Evolutionary conservation across 164 flowering plant species (phyloP).

Genomic region (Saururus chinensis): DNA sequence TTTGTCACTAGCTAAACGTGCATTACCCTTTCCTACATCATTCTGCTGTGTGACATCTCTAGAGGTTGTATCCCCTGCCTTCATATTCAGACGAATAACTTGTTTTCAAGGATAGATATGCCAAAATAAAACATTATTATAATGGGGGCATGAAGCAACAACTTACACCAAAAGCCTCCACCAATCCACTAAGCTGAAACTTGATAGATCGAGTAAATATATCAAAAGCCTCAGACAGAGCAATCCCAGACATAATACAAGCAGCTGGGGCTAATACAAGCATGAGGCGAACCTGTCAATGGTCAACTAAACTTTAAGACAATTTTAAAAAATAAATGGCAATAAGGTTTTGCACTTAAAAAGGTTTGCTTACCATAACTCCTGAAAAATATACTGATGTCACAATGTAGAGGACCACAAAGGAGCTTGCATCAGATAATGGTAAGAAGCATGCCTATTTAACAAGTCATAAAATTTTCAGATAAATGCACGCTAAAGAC

Average conservation of each 20-base stretch:
- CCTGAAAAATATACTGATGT: slow-evolving; percentile 98
- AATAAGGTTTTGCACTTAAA: not conserved
- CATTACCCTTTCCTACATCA: slow-evolving; percentile 34
- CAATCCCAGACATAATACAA: slow-evolving; percentile 96
- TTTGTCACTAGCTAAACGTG: slow-evolving; percentile 24
- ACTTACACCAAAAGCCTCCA: slow-evolving; percentile 5
- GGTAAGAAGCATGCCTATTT: slow-evolving; percentile 86
- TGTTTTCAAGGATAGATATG: not conserved
- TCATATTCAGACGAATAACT: not conserved
- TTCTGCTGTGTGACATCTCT: slow-evolving; percentile 22
- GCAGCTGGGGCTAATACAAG: slow-evolving; percentile 99
- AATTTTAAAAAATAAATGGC: not conserved
- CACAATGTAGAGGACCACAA: slow-evolving; percentile 80
- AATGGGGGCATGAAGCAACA: not conserved
- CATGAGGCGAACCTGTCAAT: slow-evolving; percentile 86
- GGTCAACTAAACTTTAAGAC: not conserved
- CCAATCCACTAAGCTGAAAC: slow-evolving; percentile 45
- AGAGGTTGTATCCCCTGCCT: slow-evolving; percentile 61
- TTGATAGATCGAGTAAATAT: slow-evolving; percentile 85
- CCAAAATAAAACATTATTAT: no score
- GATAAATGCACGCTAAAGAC: no score
- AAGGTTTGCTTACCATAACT: slow-evolving; percentile 65
- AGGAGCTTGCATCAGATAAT: slow-evolving; percentile 96
- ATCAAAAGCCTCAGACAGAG: slow-evolving; percentile 88
- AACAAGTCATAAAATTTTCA: slow-evolving; percentile 1